These are phyloP conservation scores for Entrophospora sp. DNA, from an alignment of 192 early-diverging fungal species.

Conservation along the genomic window DNA sequence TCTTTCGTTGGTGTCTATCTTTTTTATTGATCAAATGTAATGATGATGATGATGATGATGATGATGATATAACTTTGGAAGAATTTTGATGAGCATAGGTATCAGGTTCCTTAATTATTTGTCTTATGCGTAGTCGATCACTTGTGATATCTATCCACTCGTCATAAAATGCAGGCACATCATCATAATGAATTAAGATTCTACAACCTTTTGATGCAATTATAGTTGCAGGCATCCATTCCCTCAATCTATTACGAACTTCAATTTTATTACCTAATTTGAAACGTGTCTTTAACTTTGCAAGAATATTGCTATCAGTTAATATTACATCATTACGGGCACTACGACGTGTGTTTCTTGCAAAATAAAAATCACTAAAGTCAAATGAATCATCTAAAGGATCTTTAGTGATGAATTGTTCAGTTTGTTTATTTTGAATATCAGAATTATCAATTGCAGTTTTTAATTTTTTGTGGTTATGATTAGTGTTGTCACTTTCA, in stretches of 20 bases:
- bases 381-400: conserved; percentile 3
- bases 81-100: background rate
- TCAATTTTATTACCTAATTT: conserved; percentile 35
- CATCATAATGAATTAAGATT: conserved; percentile 50
- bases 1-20: background rate
- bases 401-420: conserved; percentile 1
- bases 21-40: background rate
- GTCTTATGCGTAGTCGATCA: conserved; percentile 34
- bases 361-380: conserved; percentile 12
- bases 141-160: conserved; percentile 68
- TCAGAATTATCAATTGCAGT: background rate
- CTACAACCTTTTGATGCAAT: conserved; percentile 49
- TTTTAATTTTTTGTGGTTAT: background rate
- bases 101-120: conserved; percentile 14
- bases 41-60: no score
- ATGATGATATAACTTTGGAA: background rate
- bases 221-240: conserved; percentile 50
- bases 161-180: conserved; percentile 41
- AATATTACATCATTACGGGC: conserved; percentile 1
- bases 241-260: conserved; percentile 49
- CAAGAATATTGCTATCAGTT: background rate
- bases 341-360: conserved; percentile 6
- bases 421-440: background rate
- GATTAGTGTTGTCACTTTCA: no score
- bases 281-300: conserved; percentile 22